Evolutionary conservation across 2,329 filamentous ascomycete genomes (phyloP).

Genomic region (Trichocomaceae sp.): DNA sequence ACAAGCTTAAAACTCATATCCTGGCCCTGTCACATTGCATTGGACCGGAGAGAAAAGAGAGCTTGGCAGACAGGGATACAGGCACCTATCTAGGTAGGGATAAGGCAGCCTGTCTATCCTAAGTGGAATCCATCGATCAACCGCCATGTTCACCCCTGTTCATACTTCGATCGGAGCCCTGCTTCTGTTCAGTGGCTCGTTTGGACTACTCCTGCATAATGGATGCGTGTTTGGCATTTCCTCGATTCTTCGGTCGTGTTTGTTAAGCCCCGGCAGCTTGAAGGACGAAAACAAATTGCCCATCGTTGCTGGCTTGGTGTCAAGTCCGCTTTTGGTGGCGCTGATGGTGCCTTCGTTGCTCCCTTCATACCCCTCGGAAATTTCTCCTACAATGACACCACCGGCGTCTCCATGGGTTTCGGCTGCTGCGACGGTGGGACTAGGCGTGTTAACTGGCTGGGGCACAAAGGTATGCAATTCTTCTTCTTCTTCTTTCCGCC

Average conservation of each 20-base stretch:
- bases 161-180: slow-evolving; percentile 47
- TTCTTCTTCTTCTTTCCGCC: background rate
- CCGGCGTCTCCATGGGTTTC: slow-evolving; percentile 19
- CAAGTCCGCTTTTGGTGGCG: slow-evolving; percentile 39
- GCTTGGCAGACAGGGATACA: background rate
- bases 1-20: slow-evolving; percentile 1
- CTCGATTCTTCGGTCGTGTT: slow-evolving; percentile 38
- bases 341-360: slow-evolving; percentile 40
- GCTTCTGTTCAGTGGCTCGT: slow-evolving; percentile 46
- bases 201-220: slow-evolving; percentile 46
- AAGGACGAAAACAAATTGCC: slow-evolving; percentile 33
- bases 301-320: slow-evolving; percentile 42
- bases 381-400: slow-evolving; percentile 19
- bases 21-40: background rate
- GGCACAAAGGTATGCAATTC: slow-evolving; percentile 45
- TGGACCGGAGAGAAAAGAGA: background rate
- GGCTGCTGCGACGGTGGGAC: slow-evolving; percentile 33
- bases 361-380: slow-evolving; percentile 35
- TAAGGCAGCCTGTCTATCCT: background rate
- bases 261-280: slow-evolving; percentile 31
- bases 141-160: slow-evolving; percentile 47
- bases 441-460: slow-evolving; percentile 45
- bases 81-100: background rate
- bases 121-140: background rate
- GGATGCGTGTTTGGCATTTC: slow-evolving; percentile 48